phyloP scores from a whole-genome alignment of 345 rosid genomes.

The Eucalyptus grandis region DNA sequence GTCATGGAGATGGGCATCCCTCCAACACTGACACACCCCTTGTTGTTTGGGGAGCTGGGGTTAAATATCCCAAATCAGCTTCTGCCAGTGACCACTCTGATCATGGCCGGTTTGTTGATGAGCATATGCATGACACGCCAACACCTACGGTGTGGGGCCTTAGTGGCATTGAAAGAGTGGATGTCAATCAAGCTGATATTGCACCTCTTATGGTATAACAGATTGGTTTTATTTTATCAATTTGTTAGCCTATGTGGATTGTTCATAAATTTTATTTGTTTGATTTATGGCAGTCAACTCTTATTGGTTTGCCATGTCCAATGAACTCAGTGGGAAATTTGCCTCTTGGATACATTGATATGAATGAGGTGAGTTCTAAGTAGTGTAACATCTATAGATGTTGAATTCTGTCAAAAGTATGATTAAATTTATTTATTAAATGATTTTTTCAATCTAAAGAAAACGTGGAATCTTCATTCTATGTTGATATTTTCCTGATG shows the following conservation, averaged over 20 bases:
- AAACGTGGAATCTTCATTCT: neutral
- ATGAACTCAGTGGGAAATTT: constrained; percentile 90
- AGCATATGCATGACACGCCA: constrained; percentile 76
- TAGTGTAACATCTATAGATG: neutral
- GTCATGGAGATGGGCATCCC: constrained; percentile 98
- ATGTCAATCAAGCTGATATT: constrained; percentile 97
- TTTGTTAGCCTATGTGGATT: neutral
- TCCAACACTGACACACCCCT: constrained; percentile 92
- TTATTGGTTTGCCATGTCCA: constrained; percentile 86
- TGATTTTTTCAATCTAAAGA: neutral
- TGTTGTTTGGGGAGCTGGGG: constrained; percentile 97
- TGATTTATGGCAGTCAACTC: constrained; percentile 56
- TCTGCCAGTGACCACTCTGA: constrained; percentile 31
- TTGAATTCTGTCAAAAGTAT: neutral
- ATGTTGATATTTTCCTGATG: neutral
- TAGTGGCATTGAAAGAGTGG: constrained; percentile 71
- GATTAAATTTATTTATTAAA: neutral
- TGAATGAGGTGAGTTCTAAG: constrained; percentile 53
- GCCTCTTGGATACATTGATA: constrained; percentile 70
- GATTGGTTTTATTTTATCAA: neutral
- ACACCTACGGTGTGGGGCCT: constrained; percentile 87
- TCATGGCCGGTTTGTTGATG: constrained; percentile 61
- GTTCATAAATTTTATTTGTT: neutral
- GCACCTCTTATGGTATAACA: constrained; percentile 77
- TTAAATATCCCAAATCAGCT: constrained; percentile 51